These are phyloP conservation scores for Annona squamosa DNA, from an alignment of 164 flowering plant species.

Conservation along the genomic window DNA sequence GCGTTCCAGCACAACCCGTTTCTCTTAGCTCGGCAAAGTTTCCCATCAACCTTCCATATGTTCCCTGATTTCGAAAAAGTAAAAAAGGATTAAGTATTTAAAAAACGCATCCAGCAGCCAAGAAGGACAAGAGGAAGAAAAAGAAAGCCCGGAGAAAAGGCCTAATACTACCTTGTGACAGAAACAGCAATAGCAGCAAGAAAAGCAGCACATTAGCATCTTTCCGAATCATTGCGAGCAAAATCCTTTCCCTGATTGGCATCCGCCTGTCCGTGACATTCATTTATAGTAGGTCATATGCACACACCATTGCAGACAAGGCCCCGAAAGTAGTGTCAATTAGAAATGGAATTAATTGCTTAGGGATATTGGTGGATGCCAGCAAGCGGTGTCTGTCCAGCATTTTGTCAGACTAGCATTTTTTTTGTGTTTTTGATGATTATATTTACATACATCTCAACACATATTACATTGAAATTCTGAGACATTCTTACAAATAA, in stretches of 20 bases:
- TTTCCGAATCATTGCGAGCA: neutral
- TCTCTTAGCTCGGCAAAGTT: neutral
- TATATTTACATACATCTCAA: too few relatives aligned
- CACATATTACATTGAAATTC: too few relatives aligned
- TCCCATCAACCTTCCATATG: neutral
- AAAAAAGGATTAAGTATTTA: too few relatives aligned
- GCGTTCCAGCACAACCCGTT: neutral
- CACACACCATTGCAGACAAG: too few relatives aligned
- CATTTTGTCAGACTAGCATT: too few relatives aligned
- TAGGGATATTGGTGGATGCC: too few relatives aligned
- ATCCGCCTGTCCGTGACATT: neutral
- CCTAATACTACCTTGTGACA: neutral
- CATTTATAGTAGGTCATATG: neutral
- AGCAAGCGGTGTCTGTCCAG: too few relatives aligned
- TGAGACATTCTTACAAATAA: too few relatives aligned
- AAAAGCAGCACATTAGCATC: neutral
- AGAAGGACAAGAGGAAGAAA: neutral
- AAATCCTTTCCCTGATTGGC: neutral
- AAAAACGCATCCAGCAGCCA: neutral
- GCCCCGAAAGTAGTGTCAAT: too few relatives aligned
- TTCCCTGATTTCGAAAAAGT: neutral
- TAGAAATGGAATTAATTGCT: too few relatives aligned
- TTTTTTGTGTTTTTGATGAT: too few relatives aligned
- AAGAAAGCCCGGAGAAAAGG: neutral
- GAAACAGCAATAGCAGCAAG: neutral